Evolutionary conservation across 371 early-diverging fungal genomes (phyloP), one percentile per base, ranked within the genome.

Genomic region (Mortierella sp.): DNA sequence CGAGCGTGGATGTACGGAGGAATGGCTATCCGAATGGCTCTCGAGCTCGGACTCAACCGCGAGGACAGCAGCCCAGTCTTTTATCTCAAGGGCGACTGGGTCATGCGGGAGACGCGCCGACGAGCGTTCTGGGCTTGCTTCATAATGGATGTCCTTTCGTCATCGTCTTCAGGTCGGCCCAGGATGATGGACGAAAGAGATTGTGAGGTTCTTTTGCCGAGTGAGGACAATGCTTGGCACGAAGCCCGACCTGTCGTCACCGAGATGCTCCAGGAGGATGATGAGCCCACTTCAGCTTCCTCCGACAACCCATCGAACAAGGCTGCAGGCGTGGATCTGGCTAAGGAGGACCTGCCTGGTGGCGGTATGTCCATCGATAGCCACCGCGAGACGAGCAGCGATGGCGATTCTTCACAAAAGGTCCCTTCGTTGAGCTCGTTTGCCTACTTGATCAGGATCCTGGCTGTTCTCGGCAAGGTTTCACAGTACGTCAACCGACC

Each of bases 1-100:
- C 87, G 90, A 34, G 85, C 88, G 11, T 93, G 92, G 92, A 90
- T 89, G 89, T 92, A 89, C 77, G 79, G 85, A 1, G 92, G 92
- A 19, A 88, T 92, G 79, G 92, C 93, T 6, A 85, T 90, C 24
- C 88, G 93, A 14, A 89, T 89, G 87, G 87, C 88, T 2, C 68
- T 88, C 22, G 90, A 92, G 37, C 66, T 91, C 1, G 87, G 86
- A 0, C 58, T 92, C 58, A 86, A 92, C 58, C 87, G 87, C 14
- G 91, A 92, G 61, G 77, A 86, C 48, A 84, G 76, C 52, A 78
- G 77, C 26, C 76, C 77, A 37, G 74, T 77, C 16, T 80, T 80
- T 61, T 71, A 84, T 40, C 72, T 80, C 52, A 80, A 77, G 41
- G 80, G 80, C 22, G 80, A 85, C 47, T 91, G 91, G 90, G 83